These are phyloP conservation scores for Eleusine coracana DNA, from an alignment of 176 grass and related monocot species.

Conservation along the genomic window DNA sequence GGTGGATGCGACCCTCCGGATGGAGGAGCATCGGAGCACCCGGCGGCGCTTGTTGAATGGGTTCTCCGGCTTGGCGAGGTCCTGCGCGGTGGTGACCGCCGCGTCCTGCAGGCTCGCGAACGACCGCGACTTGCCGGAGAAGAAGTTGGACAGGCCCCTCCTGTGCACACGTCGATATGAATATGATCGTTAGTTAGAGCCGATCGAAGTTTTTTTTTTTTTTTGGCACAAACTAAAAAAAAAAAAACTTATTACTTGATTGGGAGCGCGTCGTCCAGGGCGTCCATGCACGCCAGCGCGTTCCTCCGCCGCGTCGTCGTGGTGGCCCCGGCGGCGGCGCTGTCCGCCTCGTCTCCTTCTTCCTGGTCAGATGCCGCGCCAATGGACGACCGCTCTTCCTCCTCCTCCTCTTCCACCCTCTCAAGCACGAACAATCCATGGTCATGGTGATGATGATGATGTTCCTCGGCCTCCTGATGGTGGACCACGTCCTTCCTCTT, in stretches of 20 bases:
- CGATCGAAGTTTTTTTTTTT: too few relatives aligned
- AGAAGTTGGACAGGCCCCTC: constrained; percentile 90
- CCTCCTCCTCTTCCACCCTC: constrained; percentile 42
- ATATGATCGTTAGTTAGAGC: not conserved
- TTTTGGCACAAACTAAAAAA: too few relatives aligned
- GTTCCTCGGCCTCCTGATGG: not conserved
- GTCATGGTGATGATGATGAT: not conserved
- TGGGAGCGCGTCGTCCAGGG: constrained; percentile 74
- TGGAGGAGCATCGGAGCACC: constrained; percentile 62
- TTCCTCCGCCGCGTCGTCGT: not conserved
- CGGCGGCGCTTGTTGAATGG: constrained; percentile 93
- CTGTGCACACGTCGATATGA: constrained; percentile 20
- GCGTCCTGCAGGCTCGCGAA: constrained; percentile 84
- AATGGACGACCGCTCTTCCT: constrained; percentile 45
- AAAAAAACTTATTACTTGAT: constrained; percentile 56
- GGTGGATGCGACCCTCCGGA: constrained; percentile 62
- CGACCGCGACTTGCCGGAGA: constrained; percentile 95
- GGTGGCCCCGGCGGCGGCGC: not conserved
- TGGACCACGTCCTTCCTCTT: constrained; percentile 63
- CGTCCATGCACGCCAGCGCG: constrained; percentile 52
- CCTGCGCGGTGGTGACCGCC: constrained; percentile 44
- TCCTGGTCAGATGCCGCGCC: constrained; percentile 34
- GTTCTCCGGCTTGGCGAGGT: constrained; percentile 92
- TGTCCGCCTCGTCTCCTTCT: constrained; percentile 33
- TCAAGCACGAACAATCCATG: constrained; percentile 58